Conservation (phyloP, 306 rosid genomes). For the Hippophae rhamnoides region DNA sequence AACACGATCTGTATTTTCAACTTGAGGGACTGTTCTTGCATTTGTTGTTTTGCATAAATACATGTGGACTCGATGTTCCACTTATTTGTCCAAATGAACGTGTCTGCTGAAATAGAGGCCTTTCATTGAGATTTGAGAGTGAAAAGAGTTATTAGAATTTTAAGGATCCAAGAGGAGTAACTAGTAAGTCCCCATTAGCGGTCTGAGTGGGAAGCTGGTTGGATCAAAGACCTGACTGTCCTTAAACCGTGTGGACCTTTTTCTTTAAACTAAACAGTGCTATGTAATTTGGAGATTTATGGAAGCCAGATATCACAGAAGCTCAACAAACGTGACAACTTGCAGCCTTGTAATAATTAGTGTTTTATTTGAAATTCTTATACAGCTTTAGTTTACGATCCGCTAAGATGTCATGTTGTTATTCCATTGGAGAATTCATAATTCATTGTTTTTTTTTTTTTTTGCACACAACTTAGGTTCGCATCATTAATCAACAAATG, state of each 20-base stretch:
- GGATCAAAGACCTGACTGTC: constrained; percentile 10
- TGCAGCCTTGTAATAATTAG: constrained; percentile 13
- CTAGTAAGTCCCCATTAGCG: constrained; percentile 11
- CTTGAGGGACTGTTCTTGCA: neutral
- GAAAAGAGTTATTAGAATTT: constrained; percentile 4
- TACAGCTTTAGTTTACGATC: constrained; percentile 11
- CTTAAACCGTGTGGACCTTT: constrained; percentile 41
- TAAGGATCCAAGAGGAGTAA: neutral
- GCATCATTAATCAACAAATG: constrained; percentile 13
- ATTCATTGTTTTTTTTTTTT: neutral
- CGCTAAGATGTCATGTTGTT: constrained; percentile 9
- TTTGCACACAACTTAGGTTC: constrained; percentile 17
- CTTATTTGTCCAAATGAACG: neutral
- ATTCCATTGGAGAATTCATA: neutral
- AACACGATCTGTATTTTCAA: neutral
- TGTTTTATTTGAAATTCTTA: constrained; percentile 5
- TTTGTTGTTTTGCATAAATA: neutral
- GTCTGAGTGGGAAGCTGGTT: constrained; percentile 24
- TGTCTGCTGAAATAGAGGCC: constrained; percentile 3
- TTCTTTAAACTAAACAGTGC: constrained; percentile 9
- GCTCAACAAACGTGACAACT: constrained; percentile 28
- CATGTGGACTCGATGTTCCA: constrained; percentile 8
- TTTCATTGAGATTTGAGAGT: constrained; percentile 6
- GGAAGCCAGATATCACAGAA: neutral
- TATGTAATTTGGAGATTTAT: constrained; percentile 10